phyloP scores from a whole-genome alignment of 1,284 basidiomycete species.

The Trichosporon inkin region DNA sequence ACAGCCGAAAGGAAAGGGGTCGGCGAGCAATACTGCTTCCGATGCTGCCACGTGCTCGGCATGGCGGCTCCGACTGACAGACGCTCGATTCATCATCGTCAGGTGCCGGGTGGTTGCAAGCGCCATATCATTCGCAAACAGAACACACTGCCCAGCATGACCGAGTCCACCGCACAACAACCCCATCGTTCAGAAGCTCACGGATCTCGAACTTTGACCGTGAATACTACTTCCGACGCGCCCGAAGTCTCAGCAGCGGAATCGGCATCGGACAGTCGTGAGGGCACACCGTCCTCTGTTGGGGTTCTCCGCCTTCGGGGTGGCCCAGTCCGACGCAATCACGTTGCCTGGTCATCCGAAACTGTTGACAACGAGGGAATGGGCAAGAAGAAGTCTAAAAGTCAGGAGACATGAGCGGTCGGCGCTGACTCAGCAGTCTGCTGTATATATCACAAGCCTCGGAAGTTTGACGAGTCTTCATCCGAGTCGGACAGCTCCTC shows the following conservation, averaged over 20 bases:
- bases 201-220: conserved; percentile 36
- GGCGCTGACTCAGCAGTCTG: conserved; percentile 44
- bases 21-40: conserved; percentile 32
- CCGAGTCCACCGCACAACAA: conserved; percentile 53
- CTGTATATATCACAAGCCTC: conserved; percentile 54
- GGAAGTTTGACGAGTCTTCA: conserved; percentile 50
- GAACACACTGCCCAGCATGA: conserved; percentile 48
- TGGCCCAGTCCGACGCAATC: conserved; percentile 33
- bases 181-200: conserved; percentile 17
- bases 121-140: neutral
- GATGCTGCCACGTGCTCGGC: too few relatives aligned
- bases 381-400: conserved; percentile 54
- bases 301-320: conserved; percentile 48
- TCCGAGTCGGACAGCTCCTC: conserved; percentile 48
- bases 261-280: conserved; percentile 8
- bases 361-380: conserved; percentile 54
- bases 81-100: too few relatives aligned
- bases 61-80: too few relatives aligned
- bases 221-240: conserved; percentile 21
- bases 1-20: neutral
- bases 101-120: too few relatives aligned
- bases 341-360: conserved; percentile 51
- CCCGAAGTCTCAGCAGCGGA: conserved; percentile 16
- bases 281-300: conserved; percentile 20
- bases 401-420: conserved; percentile 33